Conservation (phyloP, 2,329 filamentous ascomycete genomes). For the Pleoardoris graminearum region DNA sequence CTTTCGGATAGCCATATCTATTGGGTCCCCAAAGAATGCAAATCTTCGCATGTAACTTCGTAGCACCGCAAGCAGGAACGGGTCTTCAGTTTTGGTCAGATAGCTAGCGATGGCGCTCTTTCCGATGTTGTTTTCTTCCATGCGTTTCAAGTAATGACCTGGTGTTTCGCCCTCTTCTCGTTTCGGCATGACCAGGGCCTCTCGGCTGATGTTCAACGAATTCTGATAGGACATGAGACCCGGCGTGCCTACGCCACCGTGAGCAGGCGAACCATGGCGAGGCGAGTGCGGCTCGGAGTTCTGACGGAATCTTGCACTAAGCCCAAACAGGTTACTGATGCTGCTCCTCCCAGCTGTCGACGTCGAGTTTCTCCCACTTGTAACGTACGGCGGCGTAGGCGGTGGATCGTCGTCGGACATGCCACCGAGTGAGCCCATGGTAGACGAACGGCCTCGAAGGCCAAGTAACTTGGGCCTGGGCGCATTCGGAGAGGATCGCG, state of each 20-base stretch:
- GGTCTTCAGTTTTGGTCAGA: constrained; percentile 82
- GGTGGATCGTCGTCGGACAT: constrained; percentile 72
- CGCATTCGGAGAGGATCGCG: constrained; percentile 57
- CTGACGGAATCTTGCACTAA: constrained; percentile 75
- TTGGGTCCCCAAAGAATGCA: constrained; percentile 92
- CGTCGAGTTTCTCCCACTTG: constrained; percentile 69
- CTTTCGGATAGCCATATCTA: constrained; percentile 97
- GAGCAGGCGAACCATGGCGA: constrained; percentile 61
- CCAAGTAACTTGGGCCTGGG: constrained; percentile 64
- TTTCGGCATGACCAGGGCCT: constrained; percentile 72
- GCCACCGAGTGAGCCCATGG: constrained; percentile 79
- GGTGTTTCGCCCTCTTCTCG: constrained; percentile 86
- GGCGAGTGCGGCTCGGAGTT: constrained; percentile 71
- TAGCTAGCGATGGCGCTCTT: constrained; percentile 82
- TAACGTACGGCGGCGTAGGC: constrained; percentile 53
- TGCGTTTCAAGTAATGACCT: constrained; percentile 80
- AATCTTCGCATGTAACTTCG: constrained; percentile 96
- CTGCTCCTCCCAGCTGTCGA: constrained; percentile 87
- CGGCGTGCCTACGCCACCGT: constrained; percentile 68
- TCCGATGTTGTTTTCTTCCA: constrained; percentile 77
- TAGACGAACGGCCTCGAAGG: constrained; percentile 80
- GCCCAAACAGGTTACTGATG: constrained; percentile 83
- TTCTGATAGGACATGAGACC: constrained; percentile 78
- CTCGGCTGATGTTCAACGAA: constrained; percentile 75
- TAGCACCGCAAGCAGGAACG: constrained; percentile 80